Conservation (phyloP, 208 protist species). For the Wallacemonas sp. region DNA sequence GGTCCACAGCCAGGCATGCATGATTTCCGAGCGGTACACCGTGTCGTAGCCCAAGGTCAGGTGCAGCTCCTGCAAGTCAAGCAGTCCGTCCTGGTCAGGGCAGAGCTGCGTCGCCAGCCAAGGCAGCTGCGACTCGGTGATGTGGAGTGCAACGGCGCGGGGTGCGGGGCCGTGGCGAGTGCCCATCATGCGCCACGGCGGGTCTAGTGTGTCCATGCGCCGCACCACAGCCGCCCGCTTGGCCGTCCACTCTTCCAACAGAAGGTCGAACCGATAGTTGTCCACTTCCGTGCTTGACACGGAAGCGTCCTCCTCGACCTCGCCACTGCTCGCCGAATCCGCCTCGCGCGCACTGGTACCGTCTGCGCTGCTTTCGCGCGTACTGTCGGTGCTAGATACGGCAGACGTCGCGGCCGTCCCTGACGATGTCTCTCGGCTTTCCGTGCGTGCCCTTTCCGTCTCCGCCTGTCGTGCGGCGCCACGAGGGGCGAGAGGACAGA, state of each 20-base stretch:
- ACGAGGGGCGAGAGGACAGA: slow-evolving; percentile 8
- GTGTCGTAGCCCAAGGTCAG: slow-evolving; percentile 21
- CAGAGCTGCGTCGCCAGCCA: slow-evolving; percentile 46
- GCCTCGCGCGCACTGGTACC: neutral
- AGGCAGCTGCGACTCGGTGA: slow-evolving; percentile 51
- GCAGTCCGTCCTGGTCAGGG: slow-evolving; percentile 21
- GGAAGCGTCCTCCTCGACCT: neutral
- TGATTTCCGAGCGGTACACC: slow-evolving; percentile 13
- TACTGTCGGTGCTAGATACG: too few species aligned
- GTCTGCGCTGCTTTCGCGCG: neutral
- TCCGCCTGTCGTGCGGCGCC: too few species aligned
- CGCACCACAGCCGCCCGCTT: slow-evolving; percentile 17
- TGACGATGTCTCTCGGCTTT: too few species aligned
- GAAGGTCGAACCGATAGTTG: neutral
- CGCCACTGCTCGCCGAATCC: neutral
- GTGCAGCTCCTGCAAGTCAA: slow-evolving; percentile 45
- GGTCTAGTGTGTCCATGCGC: slow-evolving; percentile 21
- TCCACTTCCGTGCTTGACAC: neutral
- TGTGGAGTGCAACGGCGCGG: slow-evolving; percentile 38
- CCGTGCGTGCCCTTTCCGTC: too few species aligned
- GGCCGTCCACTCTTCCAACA: slow-evolving; percentile 18
- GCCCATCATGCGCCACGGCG: slow-evolving; percentile 21
- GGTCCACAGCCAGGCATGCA: slow-evolving; percentile 45
- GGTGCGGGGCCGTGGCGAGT: slow-evolving; percentile 7
- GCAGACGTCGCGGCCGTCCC: too few species aligned